Percentiles rank a stretch among this genome's conserved stretches.
These are phyloP conservation scores for Samsoniella hepiali DNA, from an alignment of 2,329 filamentous ascomycete species.

Conservation along the genomic window DNA sequence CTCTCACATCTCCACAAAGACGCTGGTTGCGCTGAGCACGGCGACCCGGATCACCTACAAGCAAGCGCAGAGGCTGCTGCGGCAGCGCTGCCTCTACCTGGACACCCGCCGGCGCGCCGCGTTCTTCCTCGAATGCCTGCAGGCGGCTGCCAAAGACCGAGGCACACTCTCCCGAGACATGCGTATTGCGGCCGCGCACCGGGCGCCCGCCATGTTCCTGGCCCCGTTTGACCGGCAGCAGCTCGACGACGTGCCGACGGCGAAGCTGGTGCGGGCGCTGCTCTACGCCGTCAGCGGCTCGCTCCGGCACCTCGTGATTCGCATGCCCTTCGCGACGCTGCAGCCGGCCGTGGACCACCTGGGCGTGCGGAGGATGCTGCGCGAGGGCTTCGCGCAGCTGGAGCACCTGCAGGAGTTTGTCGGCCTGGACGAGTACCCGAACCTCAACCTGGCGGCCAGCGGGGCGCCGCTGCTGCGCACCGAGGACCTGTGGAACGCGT, in stretches of 20 bases:
- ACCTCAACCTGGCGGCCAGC: background rate
- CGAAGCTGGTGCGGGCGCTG: constrained; percentile 40
- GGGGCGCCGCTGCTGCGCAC: background rate
- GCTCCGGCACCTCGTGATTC: constrained; percentile 44
- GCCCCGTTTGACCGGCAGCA: constrained; percentile 33
- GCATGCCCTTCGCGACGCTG: constrained; percentile 46
- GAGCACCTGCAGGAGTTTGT: constrained; percentile 45
- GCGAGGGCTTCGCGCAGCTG: constrained; percentile 44
- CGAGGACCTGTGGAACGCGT: constrained; percentile 40
- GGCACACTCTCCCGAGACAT: constrained; percentile 21
- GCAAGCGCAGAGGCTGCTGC: constrained; percentile 33
- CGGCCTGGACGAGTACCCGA: constrained; percentile 44
- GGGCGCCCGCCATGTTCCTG: constrained; percentile 42
- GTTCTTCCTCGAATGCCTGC: background rate
- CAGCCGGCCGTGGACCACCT: constrained; percentile 42
- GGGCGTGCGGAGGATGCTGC: constrained; percentile 38
- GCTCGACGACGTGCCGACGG: constrained; percentile 40
- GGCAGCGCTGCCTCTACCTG: constrained; percentile 35
- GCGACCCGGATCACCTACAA: constrained; percentile 35
- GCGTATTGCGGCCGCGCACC: constrained; percentile 22
- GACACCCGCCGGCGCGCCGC: background rate
- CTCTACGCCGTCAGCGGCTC: constrained; percentile 39
- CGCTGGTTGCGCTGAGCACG: constrained; percentile 35
- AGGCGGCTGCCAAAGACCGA: background rate
- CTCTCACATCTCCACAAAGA: constrained; percentile 32